These are phyloP conservation scores for Solanum chiquidenum DNA, from an alignment of 257 asterid species.

Conservation along the genomic window DNA sequence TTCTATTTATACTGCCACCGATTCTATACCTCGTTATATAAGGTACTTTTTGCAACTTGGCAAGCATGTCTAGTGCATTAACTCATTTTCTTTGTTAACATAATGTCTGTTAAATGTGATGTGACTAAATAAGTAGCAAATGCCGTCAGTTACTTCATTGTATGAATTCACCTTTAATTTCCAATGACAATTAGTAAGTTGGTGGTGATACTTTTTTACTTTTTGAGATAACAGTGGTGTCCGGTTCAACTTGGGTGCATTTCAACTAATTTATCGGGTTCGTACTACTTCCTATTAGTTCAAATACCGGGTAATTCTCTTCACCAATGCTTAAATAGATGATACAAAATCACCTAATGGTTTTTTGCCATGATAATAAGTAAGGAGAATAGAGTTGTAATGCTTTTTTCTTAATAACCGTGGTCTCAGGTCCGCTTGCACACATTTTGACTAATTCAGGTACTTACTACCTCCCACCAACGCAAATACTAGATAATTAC, in stretches of 20 bases:
- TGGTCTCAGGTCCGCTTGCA: background rate
- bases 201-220: background rate
- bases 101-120: background rate
- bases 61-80: background rate
- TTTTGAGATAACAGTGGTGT: background rate
- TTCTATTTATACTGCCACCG: conserved; percentile 47
- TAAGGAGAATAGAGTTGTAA: background rate
- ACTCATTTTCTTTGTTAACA: background rate
- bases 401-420: background rate
- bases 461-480: background rate
- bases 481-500: background rate
- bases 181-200: background rate
- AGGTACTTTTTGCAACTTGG: conserved; percentile 32
- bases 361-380: background rate
- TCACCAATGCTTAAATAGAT: background rate
- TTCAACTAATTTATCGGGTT: background rate
- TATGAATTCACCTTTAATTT: background rate
- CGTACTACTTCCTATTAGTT: background rate
- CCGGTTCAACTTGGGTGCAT: background rate
- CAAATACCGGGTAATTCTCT: background rate
- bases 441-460: background rate
- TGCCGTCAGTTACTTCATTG: background rate
- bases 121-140: background rate
- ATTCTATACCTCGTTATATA: conserved; percentile 75
- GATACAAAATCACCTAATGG: background rate